Evolutionary conservation across 345 rosid species (phyloP).

Genomic region (Acer yangbiense): DNA sequence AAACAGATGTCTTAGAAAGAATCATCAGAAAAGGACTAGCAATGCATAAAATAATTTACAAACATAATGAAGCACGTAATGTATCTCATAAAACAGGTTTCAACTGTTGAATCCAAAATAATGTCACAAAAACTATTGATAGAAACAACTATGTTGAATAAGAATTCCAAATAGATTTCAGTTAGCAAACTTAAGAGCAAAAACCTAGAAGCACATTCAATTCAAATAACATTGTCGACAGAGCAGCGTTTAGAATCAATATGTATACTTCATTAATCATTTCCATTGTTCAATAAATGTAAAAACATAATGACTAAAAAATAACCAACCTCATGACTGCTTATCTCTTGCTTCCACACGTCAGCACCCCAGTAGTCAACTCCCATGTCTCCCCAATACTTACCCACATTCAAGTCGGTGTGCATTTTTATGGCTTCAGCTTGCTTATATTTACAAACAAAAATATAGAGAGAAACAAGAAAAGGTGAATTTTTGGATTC

Average conservation of each 20-base stretch:
- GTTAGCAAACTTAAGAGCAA: neutral
- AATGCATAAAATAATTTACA: neutral
- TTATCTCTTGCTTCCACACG: conserved; percentile 58
- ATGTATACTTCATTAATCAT: neutral
- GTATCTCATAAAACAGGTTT: neutral
- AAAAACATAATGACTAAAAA: conserved; percentile 11
- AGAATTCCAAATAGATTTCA: neutral
- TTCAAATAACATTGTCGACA: neutral
- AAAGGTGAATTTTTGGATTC: neutral
- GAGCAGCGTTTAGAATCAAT: neutral
- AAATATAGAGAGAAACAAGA: conserved; percentile 8
- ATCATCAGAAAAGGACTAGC: neutral
- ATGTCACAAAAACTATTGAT: neutral
- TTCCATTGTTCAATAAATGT: neutral
- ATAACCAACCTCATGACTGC: conserved; percentile 58
- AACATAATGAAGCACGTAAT: neutral
- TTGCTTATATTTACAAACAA: conserved; percentile 52
- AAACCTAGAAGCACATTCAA: neutral
- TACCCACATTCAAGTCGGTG: conserved; percentile 73
- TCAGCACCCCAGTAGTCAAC: conserved; percentile 70
- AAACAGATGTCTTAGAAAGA: neutral
- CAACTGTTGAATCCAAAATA: neutral
- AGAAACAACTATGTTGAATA: neutral
- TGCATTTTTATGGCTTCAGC: conserved; percentile 66
- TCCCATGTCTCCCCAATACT: conserved; percentile 84